Evolutionary conservation across 2,329 filamentous ascomycete species (phyloP).

Genomic region (Nigrospora sphaerica): DNA sequence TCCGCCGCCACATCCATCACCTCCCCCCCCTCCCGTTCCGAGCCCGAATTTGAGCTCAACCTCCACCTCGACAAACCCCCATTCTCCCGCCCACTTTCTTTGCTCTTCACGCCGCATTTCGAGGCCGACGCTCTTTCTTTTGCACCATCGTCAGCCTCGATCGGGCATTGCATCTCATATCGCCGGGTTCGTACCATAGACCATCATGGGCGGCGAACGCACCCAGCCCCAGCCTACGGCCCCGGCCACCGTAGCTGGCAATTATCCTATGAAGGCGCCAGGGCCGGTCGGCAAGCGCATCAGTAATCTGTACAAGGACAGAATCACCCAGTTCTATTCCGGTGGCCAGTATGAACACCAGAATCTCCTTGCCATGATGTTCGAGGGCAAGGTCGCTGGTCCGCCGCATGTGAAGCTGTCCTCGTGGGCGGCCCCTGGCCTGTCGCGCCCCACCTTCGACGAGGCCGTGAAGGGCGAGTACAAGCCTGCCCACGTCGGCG

Average conservation of each 20-base stretch:
- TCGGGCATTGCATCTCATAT: not conserved
- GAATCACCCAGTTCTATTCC: constrained; percentile 74
- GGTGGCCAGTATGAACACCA: constrained; percentile 70
- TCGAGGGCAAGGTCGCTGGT: constrained; percentile 60
- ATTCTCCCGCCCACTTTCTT: not conserved
- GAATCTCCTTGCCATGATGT: constrained; percentile 69
- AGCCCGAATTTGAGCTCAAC: too few species aligned
- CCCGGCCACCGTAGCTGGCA: constrained; percentile 17
- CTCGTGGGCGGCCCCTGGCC: constrained; percentile 76
- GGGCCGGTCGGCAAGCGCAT: constrained; percentile 70
- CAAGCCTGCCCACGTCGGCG: constrained; percentile 64
- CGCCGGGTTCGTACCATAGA: not conserved
- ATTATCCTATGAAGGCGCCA: constrained; percentile 44
- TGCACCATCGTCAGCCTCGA: constrained; percentile 1
- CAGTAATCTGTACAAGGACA: constrained; percentile 74
- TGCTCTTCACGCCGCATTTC: not conserved
- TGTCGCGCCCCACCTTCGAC: constrained; percentile 75
- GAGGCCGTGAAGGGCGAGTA: constrained; percentile 74
- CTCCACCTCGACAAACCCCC: too few species aligned
- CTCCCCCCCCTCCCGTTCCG: too few species aligned
- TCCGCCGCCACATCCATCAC: too few species aligned
- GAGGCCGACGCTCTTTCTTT: not conserved
- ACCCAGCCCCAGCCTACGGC: constrained; percentile 34
- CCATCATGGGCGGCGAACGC: constrained; percentile 44
- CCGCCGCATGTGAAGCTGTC: constrained; percentile 74